A percentile compares a stretch with the other conserved stretches of the same genome.
These are phyloP conservation scores for Betula pendula DNA, from an alignment of 306 rosid genomes.

Conservation along the genomic window DNA sequence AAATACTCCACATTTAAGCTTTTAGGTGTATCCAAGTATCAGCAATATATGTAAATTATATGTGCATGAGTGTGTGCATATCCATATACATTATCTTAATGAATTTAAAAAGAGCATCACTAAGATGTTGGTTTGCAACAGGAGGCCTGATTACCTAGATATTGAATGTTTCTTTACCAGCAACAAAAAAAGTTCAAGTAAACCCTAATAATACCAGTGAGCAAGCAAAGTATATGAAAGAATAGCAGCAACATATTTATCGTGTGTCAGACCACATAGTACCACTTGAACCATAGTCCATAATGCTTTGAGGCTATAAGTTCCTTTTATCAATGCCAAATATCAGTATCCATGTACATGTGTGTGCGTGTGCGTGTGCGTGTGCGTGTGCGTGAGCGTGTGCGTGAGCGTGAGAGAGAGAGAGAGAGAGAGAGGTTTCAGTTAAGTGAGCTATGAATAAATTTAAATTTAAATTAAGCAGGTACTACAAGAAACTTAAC, in stretches of 20 bases:
- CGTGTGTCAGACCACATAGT: not conserved
- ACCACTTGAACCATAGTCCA: not conserved
- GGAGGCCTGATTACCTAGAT: not conserved
- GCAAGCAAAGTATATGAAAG: not conserved
- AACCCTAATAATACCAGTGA: not conserved
- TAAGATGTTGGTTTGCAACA: not conserved
- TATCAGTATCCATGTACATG: not conserved
- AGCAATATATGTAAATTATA: not conserved
- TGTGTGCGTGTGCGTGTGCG: no score
- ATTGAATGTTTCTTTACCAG: not conserved
- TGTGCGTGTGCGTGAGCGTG: no score
- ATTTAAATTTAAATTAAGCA: not conserved
- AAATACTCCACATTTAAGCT: not conserved
- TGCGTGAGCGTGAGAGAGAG: not conserved
- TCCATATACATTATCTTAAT: not conserved
- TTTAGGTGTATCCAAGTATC: not conserved
- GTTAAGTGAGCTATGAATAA: not conserved
- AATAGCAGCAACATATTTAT: not conserved
- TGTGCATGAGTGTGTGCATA: not conserved
- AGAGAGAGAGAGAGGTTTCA: not conserved
- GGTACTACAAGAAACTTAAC: constrained; percentile 60
- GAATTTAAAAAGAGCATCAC: not conserved
- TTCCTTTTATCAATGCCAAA: not conserved
- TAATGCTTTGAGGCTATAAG: not conserved
- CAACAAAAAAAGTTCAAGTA: not conserved